Conservation (phyloP, 78 protist species). For the Dictyostelium citrinum region DNA sequence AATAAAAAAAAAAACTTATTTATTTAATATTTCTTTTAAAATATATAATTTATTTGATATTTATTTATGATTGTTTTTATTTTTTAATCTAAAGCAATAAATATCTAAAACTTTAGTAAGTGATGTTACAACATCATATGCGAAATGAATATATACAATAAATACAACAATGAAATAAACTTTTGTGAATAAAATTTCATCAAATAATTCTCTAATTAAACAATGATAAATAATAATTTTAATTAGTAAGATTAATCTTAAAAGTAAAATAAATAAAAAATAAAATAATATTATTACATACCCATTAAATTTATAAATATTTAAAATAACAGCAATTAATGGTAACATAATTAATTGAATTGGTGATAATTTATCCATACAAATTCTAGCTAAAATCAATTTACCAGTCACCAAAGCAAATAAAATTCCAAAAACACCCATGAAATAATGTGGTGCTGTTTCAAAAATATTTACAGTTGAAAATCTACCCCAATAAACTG, state of each 20-base stretch:
- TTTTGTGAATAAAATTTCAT: not conserved
- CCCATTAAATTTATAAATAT: slow-evolving; percentile 6
- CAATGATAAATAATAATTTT: not conserved
- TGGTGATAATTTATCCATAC: slow-evolving; percentile 7
- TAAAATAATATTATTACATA: not conserved
- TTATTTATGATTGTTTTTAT: not conserved
- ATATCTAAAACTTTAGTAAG: slow-evolving; percentile 30
- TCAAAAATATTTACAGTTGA: not conserved
- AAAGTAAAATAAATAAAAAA: not conserved
- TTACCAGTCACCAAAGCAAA: slow-evolving; percentile 52
- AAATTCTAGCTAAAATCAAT: slow-evolving; percentile 71
- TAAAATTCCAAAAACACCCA: slow-evolving; percentile 49
- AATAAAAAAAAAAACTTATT: too few species aligned
- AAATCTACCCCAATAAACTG: slow-evolving; percentile 21
- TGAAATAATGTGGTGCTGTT: slow-evolving; percentile 40
- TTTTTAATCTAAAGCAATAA: slow-evolving; percentile 22
- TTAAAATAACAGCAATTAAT: not conserved
- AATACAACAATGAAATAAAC: not conserved
- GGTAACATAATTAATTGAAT: slow-evolving; percentile 63
- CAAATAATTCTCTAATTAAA: not conserved
- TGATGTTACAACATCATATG: slow-evolving; percentile 28
- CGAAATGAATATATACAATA: slow-evolving; percentile 27
- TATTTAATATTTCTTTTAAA: too few species aligned
- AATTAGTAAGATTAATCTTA: not conserved
- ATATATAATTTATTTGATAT: not conserved